Evolutionary conservation across 257 asterid species (phyloP), one percentile per base, ranked within the genome.

Genomic region (Solanum pimpinellifolium): DNA sequence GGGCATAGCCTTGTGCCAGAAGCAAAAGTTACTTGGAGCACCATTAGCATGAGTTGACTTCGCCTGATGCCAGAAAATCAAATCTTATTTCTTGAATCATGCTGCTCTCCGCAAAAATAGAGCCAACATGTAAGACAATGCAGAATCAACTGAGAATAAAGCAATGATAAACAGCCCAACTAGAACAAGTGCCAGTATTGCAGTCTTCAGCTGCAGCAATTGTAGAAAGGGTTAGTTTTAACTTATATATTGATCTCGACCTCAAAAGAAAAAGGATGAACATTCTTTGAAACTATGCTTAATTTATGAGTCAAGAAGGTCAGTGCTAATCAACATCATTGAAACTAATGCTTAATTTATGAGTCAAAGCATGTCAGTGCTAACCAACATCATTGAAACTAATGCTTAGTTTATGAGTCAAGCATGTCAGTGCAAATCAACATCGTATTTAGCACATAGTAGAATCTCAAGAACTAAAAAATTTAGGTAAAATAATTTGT

Each of bases 161-260:
- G 97, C 95, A 84, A 96, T 89, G 49, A 96, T 93, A 27, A 96
- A 95, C 92, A 94, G 41, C 20, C 94, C 99, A 80, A 95, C 98
- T 4, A 95, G 96, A 86, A 91, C 91, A 29, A 96, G 99, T 66
- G 98, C 95, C 90, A 96, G 89, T 41, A 91, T 91, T n/a, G 99
- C 98, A 2, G 98, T 96, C 92, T 94, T 95, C 90, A 96, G 93
- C 99, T 96, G 98, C 92, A 88, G 27, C 75, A 88, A 87, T 6
- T 88, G 84, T 27, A 62, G 56, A 84, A 86, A 83, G 42, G 42
- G 16, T 29, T 81, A 81, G 85, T 49, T 29, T 56, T 18, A 11
- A 29, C 27, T 80, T 23, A 25, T 77, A 39, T 77, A 44, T 77
- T 44, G 60, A 76, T 44, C 37, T 27, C 11, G 3, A 73, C 49